Base-by-base conservation (phyloP, 345 rosid genomes). In the Anastatica hierochuntica region DNA sequence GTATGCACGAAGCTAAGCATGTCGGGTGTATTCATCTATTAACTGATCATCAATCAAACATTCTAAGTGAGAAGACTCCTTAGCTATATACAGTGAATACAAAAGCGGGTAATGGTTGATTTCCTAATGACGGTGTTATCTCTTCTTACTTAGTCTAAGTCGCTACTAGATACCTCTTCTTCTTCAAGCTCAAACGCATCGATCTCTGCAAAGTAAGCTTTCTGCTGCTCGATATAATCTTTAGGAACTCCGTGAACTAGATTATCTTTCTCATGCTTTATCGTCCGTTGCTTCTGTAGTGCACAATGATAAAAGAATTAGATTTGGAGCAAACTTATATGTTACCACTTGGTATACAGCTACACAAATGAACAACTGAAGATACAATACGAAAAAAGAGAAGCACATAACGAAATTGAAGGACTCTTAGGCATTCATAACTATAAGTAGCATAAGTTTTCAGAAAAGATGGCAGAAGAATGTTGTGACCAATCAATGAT, bases 181-280 rank as follows among this genome's bases (percentile, higher is more conserved):
- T 76, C 86, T 42, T 62, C 39, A 13, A 86, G 67, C 68, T 83
- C 79, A 58, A 79, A 86, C 36, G 80, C 81, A 73, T 86, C 95
- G 20, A 86, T 31, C 64, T 83, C 86, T 1, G 80, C 85, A 66
- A 81, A 87, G 55, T 87, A 84, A 49, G 87, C 85, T 74, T 51
- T 74, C 62, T 84, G 87, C 68, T 70, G 57, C 66, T 74, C 74
- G 10, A 87, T 67, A 55, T 73, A 79, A 34, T 79, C 83, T 58
- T 66, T 69, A 10, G 75, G 38, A 53, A 78, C 40, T 31, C 49
- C 56, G 52, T 46, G 23, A 8, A 14, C 27, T 16, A 58, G 5
- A 10, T 38, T 60, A 13, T 74, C 63, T 49, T 64, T 29, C 14
- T 40, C 49, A 10, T 56, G 31, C 38, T 47, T 42, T 64, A 27